Evolutionary conservation across 176 grass and related monocot species (phyloP).

Genomic region (Neostapfia colusana): DNA sequence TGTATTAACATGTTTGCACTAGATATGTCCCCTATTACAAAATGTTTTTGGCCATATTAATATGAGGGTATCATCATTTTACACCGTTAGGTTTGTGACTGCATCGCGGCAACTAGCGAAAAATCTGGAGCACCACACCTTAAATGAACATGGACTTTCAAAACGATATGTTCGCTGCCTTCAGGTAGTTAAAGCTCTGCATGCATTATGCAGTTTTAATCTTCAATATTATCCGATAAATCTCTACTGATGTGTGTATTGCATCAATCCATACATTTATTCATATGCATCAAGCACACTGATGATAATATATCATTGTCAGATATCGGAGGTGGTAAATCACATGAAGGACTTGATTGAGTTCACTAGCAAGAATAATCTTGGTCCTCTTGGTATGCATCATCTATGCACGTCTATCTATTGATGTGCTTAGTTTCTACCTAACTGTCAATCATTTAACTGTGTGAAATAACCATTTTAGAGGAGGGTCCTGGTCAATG

Average conservation of each 20-base stretch:
- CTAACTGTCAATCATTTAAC: neutral
- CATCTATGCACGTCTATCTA: conserved; percentile 5
- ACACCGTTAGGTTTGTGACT: conserved; percentile 64
- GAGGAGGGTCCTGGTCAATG: neutral
- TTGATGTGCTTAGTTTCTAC: neutral
- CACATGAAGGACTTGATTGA: conserved; percentile 99
- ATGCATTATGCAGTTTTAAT: conserved; percentile 6
- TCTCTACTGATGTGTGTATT: neutral
- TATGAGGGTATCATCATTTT: conserved; percentile 21
- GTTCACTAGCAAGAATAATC: conserved; percentile 75
- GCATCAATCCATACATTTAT: neutral
- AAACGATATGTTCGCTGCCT: conserved; percentile 97
- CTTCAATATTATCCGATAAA: neutral
- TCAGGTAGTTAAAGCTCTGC: conserved; percentile 47
- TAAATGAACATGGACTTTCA: conserved; percentile 94
- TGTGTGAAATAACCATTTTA: conserved; percentile 5
- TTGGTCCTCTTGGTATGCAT: conserved; percentile 88
- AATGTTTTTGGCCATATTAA: conserved; percentile 13
- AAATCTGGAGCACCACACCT: conserved; percentile 72
- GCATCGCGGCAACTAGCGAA: conserved; percentile 74
- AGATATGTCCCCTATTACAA: too few relatives aligned
- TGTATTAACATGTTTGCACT: too few relatives aligned
- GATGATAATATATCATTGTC: conserved; percentile 26
- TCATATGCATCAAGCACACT: conserved; percentile 9
- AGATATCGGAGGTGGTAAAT: conserved; percentile 99